Evolutionary conservation across 495 filamentous ascomycete genomes (phyloP).

Genomic region (Aspergillus bertholletiae): DNA sequence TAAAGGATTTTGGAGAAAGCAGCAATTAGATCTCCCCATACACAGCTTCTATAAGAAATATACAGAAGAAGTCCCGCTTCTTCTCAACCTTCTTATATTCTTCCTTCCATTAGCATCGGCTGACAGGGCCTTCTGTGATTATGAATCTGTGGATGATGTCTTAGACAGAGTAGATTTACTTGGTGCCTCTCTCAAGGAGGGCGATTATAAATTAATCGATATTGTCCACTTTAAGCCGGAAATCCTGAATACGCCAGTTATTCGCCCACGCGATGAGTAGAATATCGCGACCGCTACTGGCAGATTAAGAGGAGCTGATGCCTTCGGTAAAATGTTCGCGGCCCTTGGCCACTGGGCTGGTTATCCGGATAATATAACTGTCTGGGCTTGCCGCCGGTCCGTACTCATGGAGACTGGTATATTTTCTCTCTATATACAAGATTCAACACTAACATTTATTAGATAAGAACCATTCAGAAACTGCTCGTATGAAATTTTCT

Average conservation of each 20-base stretch:
- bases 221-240: conserved; percentile 6
- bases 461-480: conserved; percentile 9
- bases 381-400: conserved; percentile 12
- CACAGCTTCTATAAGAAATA: conserved; percentile 14
- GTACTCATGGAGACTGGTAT: conserved; percentile 13
- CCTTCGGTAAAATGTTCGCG: conserved; percentile 11
- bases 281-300: not conserved
- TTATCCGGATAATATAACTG: conserved; percentile 10
- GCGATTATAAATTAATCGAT: conserved; percentile 1
- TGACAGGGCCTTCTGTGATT: conserved; percentile 11
- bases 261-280: conserved; percentile 5
- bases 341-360: conserved; percentile 10
- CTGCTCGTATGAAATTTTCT: conserved; percentile 12
- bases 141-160: conserved; percentile 6
- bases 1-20: conserved; percentile 9
- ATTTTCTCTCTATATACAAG: not conserved
- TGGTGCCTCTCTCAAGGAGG: not conserved
- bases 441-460: not conserved
- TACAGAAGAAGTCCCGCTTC: conserved; percentile 9
- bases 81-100: conserved; percentile 14
- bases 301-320: conserved; percentile 10
- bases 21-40: conserved; percentile 7
- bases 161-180: conserved; percentile 2
- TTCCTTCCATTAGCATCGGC: conserved; percentile 8
- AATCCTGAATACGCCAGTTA: conserved; percentile 5